Evolutionary conservation across 805 yeast genomes (phyloP).

Genomic region (Metschnikowia noctiluminum): DNA sequence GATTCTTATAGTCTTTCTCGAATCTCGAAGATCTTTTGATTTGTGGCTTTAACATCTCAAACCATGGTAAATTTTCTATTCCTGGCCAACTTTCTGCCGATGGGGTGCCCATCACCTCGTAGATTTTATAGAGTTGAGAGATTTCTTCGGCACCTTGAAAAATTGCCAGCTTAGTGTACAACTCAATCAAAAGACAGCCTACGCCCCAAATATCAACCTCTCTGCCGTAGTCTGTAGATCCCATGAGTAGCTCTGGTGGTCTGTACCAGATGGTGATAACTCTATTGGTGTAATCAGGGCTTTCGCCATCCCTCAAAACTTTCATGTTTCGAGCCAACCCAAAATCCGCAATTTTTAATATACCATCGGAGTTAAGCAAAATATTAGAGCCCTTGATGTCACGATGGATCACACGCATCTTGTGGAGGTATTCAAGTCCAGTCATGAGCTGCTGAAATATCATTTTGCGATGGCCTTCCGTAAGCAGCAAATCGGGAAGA

Average conservation of each 20-base stretch:
- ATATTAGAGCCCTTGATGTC: constrained; percentile 83
- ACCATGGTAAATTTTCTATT: constrained; percentile 85
- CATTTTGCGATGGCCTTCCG: constrained; percentile 63
- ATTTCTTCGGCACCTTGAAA: constrained; percentile 91
- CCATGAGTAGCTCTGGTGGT: constrained; percentile 90
- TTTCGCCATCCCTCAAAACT: constrained; percentile 44
- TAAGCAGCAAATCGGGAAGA: constrained; percentile 63
- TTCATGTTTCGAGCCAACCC: constrained; percentile 80
- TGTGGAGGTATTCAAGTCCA: constrained; percentile 69
- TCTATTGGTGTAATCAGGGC: constrained; percentile 86
- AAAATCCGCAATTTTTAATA: constrained; percentile 73
- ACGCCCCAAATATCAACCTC: constrained; percentile 97
- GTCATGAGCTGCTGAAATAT: constrained; percentile 61
- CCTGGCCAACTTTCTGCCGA: constrained; percentile 70
- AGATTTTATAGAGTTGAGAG: constrained; percentile 74
- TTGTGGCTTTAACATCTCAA: constrained; percentile 71
- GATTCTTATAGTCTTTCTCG: constrained; percentile 27
- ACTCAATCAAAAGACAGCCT: constrained; percentile 84
- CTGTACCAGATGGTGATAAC: constrained; percentile 97
- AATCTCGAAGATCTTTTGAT: constrained; percentile 31
- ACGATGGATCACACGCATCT: constrained; percentile 66
- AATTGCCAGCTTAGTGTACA: constrained; percentile 69
- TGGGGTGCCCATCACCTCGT: constrained; percentile 86
- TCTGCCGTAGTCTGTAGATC: constrained; percentile 84
- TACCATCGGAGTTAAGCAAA: constrained; percentile 58